phyloP scores from a whole-genome alignment of 148 eudicot genomes.

The Vaccinium macrocarpon region DNA sequence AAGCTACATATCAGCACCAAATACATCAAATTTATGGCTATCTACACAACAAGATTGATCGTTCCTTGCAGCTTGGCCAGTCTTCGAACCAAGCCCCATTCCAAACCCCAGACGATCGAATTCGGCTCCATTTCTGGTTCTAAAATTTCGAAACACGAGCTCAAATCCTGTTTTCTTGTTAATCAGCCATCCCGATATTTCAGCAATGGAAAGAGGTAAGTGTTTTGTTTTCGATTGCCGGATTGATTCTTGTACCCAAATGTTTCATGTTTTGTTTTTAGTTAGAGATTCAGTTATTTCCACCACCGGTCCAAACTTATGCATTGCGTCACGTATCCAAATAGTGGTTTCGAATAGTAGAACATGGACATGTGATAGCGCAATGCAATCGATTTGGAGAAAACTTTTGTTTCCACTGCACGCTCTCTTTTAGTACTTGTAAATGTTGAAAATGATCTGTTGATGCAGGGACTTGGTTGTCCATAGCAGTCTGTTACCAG shows the following conservation, averaged over 20 bases:
- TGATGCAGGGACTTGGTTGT: constrained; percentile 15
- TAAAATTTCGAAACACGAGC: neutral
- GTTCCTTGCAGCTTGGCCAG: neutral
- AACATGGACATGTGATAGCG: too few relatives aligned
- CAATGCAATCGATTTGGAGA: too few relatives aligned
- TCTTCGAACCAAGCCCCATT: neutral
- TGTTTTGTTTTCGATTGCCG: neutral
- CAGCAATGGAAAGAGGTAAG: neutral
- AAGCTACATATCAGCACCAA: neutral
- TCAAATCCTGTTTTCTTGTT: neutral
- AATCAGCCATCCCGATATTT: neutral
- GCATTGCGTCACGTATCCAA: too few relatives aligned
- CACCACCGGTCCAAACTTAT: too few relatives aligned
- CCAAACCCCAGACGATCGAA: neutral
- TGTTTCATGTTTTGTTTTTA: neutral
- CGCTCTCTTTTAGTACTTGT: neutral
- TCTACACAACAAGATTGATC: neutral
- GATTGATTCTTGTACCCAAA: neutral
- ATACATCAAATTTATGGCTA: neutral
- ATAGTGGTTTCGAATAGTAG: too few relatives aligned
- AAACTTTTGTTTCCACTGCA: too few relatives aligned
- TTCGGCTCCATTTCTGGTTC: neutral
- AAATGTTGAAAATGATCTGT: neutral
- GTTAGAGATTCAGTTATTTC: neutral
- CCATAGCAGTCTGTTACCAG: neutral